Evolutionary conservation across 148 eudicot species (phyloP), one percentile per base, ranked within the genome.

Genomic region (Vaccinium vitisidaea): DNA sequence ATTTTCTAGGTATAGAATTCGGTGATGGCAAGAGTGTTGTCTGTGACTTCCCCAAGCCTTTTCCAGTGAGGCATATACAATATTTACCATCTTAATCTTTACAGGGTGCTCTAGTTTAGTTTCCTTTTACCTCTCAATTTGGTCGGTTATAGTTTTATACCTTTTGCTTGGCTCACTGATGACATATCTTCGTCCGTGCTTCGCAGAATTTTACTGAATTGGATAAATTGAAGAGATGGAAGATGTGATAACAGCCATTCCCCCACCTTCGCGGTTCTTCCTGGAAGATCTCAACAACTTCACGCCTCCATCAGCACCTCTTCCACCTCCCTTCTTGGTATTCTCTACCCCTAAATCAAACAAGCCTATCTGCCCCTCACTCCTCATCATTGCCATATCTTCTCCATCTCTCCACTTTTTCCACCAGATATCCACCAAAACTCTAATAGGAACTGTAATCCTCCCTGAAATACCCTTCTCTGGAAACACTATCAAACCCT

Each of bases 181-280:
- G 58, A 77, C 39, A 46, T 84, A 16, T 63, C 36, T 80, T 88
- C 70, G 36, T 73, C 12, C 56, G 27, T 63, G 63, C 69, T 80
- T 89, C 71, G 84, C 92, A 90, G 95, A 79, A 69, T 83, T 79
- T 84, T 23, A 84, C 80, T 48, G 27, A 83, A 32, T 83, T 63
- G 79, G 32, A 55, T 46, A 69, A 27, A 80, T 32, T 11, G 14
- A 86, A 85, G 85, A 89, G 76, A 97, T 97, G 99, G 99, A 97
- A 84, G 98, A 95, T 84, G 95, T 94, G 81, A 77, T 97, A 88
- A 97, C 99, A 74, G 98, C 93, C 36, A 79, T 90, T 84, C 98
- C 99, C 67, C 99, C 98, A 48, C 99, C 99, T 85, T 94, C 99
- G 74, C 90, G 99, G 86, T 94, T 97, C 88, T 90, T 94, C 75